These are phyloP conservation scores for Debaryomyces castellii DNA, from an alignment of 805 yeast genomes.

Conservation along the genomic window DNA sequence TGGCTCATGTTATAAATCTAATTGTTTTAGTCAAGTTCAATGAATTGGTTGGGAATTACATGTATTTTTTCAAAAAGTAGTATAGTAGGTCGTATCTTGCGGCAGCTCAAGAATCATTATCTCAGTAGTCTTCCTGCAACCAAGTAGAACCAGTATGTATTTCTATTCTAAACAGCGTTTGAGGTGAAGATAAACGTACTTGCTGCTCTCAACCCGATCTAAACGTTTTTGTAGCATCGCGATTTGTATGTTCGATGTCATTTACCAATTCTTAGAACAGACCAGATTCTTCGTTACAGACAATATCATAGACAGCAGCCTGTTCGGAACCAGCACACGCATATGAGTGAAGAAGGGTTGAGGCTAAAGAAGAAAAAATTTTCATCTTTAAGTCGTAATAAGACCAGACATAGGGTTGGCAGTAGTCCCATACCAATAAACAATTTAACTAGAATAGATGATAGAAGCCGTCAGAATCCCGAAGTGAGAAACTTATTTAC, in stretches of 20 bases:
- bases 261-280: neutral
- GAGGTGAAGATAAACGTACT: too few relatives aligned
- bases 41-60: too few relatives aligned
- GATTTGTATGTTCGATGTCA: neutral
- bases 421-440: constrained; percentile 6
- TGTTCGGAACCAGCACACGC: neutral
- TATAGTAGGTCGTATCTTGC: too few relatives aligned
- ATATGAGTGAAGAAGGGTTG: constrained; percentile 5
- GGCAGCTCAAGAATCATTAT: too few relatives aligned
- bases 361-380: constrained; percentile 6
- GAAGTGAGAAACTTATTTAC: neutral
- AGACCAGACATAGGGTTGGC: constrained; percentile 3
- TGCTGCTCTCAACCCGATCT: neutral
- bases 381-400: constrained; percentile 4
- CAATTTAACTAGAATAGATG: constrained; percentile 2
- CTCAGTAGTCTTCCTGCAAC: too few relatives aligned
- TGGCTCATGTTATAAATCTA: too few relatives aligned
- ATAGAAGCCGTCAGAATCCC: neutral
- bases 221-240: neutral
- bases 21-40: too few relatives aligned
- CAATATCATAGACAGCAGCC: neutral
- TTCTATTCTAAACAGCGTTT: too few relatives aligned
- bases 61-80: too few relatives aligned
- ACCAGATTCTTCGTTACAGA: neutral
- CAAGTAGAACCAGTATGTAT: too few relatives aligned